Evolutionary conservation across 768 basidiomycete species (phyloP).

Genomic region (Suillus subalutaceus): DNA sequence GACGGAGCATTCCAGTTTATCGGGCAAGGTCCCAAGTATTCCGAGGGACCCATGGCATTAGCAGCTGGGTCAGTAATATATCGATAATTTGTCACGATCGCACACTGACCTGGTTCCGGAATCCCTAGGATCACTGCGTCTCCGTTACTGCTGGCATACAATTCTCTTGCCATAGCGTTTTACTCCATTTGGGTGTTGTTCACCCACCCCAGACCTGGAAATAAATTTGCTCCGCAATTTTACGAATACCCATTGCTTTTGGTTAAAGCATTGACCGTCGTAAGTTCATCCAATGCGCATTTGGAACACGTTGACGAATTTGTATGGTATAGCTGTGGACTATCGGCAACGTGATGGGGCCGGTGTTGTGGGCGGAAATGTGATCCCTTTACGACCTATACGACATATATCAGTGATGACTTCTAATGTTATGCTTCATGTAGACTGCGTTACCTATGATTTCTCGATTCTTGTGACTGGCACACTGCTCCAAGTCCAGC

Average conservation of each 20-base stretch:
- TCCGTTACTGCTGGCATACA: neutral
- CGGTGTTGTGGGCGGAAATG: slow-evolving; percentile 2
- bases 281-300: neutral
- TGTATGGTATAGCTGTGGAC: neutral
- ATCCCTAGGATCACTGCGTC: neutral
- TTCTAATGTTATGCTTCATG: neutral
- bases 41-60: neutral
- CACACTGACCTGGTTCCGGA: neutral
- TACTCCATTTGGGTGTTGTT: neutral
- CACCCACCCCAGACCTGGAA: neutral
- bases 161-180: neutral
- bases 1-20: neutral
- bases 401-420: neutral
- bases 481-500: neutral
- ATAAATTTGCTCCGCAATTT: neutral
- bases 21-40: neutral
- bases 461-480: neutral
- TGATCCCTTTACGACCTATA: neutral
- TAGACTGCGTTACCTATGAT: neutral
- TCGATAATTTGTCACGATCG: neutral
- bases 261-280: neutral
- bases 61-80: neutral
- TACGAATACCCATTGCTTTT: neutral
- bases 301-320: no score
- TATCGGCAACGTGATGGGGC: neutral